A percentile compares a stretch with the other conserved stretches of the same genome.
Conservation (phyloP, 2,329 filamentous ascomycete genomes). For the Aspergillus alliaceus region DNA sequence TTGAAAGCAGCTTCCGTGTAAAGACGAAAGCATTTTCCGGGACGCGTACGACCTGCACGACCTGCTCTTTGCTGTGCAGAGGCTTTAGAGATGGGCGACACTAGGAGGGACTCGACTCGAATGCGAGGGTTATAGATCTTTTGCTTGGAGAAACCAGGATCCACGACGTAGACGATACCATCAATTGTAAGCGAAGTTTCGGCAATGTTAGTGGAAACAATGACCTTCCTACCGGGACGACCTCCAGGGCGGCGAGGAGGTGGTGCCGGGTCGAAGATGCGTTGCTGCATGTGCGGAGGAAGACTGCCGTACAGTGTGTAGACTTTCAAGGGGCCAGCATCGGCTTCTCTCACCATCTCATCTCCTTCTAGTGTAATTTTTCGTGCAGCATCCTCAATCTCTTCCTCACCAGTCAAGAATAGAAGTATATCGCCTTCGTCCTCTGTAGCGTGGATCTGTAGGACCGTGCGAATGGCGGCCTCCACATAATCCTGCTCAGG, state of each 20-base stretch:
- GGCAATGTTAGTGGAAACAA: conserved; percentile 95
- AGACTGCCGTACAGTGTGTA: conserved; percentile 94
- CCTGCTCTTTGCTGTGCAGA: conserved; percentile 96
- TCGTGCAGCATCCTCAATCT: conserved; percentile 93
- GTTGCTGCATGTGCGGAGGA: conserved; percentile 88
- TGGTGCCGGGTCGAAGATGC: conserved; percentile 90
- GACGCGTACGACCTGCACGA: conserved; percentile 97
- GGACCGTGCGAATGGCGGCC: conserved; percentile 86
- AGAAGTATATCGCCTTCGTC: conserved; percentile 88
- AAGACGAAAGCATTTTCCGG: conserved; percentile 95
- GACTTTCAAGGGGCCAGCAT: conserved; percentile 83
- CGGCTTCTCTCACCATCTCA: conserved; percentile 86
- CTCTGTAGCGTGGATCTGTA: conserved; percentile 95
- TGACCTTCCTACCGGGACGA: conserved; percentile 85
- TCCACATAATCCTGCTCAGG: conserved; percentile 96
- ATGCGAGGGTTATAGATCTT: conserved; percentile 99
- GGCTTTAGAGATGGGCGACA: conserved; percentile 96
- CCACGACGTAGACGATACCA: conserved; percentile 98
- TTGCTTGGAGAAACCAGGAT: conserved; percentile 98
- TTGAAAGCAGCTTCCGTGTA: conserved; percentile 97
- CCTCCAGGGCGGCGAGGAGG: conserved; percentile 71
- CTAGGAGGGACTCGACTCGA: conserved; percentile 92
- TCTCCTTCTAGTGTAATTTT: conserved; percentile 90
- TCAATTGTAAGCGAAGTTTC: conserved; percentile 98
- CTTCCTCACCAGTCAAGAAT: conserved; percentile 96